These are phyloP conservation scores for Filosporella fistucella DNA, from an alignment of 495 filamentous ascomycete genomes.

Conservation along the genomic window DNA sequence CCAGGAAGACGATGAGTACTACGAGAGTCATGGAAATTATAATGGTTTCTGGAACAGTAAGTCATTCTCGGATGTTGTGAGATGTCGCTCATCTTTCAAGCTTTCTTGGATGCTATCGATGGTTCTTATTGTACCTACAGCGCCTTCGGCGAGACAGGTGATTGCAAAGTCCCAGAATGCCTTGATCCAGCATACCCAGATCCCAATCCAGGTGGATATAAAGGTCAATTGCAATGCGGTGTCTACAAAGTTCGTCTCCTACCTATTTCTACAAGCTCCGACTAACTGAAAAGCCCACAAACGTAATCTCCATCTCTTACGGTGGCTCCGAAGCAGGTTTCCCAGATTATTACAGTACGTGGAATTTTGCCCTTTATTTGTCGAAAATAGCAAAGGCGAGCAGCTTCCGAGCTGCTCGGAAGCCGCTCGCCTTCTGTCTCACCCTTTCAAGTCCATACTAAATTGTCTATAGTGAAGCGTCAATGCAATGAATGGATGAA, in stretches of 20 bases:
- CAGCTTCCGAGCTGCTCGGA: too few relatives aligned
- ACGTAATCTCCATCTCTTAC: slow-evolving; percentile 59
- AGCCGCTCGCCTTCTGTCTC: too few relatives aligned
- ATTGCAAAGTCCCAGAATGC: slow-evolving; percentile 23
- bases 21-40: slow-evolving; percentile 13
- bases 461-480: slow-evolving; percentile 31
- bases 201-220: slow-evolving; percentile 30
- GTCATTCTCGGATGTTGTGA: neutral
- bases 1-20: slow-evolving; percentile 19
- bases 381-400: too few relatives aligned
- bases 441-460: too few relatives aligned
- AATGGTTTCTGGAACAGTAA: slow-evolving; percentile 21
- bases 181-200: slow-evolving; percentile 39
- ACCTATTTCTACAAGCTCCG: neutral
- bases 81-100: slow-evolving; percentile 26
- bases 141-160: slow-evolving; percentile 30
- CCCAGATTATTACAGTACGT: slow-evolving; percentile 39
- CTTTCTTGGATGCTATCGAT: slow-evolving; percentile 42
- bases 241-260: slow-evolving; percentile 23
- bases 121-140: slow-evolving; percentile 33
- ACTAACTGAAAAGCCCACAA: slow-evolving; percentile 43
- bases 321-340: slow-evolving; percentile 45
- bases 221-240: slow-evolving; percentile 35
- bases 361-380: too few relatives aligned
- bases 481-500: slow-evolving; percentile 56